Evolutionary conservation across 345 rosid species (phyloP), one percentile per base, ranked within the genome.

Genomic region (Pistacia integerrima): DNA sequence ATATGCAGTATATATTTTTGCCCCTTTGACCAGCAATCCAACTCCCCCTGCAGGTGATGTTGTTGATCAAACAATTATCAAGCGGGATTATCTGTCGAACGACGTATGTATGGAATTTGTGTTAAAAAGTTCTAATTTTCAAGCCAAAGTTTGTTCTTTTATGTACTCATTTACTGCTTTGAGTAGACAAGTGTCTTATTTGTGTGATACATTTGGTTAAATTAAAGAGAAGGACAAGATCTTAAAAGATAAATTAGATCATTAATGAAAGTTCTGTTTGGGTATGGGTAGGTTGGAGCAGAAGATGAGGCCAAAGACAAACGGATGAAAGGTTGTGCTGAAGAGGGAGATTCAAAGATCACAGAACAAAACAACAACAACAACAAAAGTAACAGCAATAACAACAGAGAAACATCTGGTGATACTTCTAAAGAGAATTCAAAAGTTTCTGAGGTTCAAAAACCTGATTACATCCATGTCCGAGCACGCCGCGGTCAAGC

Each of bases 401-500:
- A 65, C 65, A 82, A 65, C 77, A 84, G 80, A 76, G 86, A 87
- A 46, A 78, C 81, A 64, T 87, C 91, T 35, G 82, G 74, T 18
- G 84, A 80, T 38, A 79, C 77, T 71, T 90, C 97, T 0, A 91
- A 87, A 81, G 94, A 89, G 56, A 85, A 90, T 67, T 92, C 94
- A 4, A 94, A 90, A 69, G 86, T 74, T 57, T 80, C 88, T 0
- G 91, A 91, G 64, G 87, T 76, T 76, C 91, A 80, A 76, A 95
- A 88, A 84, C 80, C 85, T 0, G 99, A 93, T 85, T 96, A 91
- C 82, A 96, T 96, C 78, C 99, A 96, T 77, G 98, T 96, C 79
- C 82, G 99, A 51, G 99, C 98, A 9, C 94, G 98, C 11, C 89
- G 99, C 13, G 99, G 99, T 25, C 97, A 96, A 83, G 99, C 99